Percentiles rank a stretch among this genome's conserved stretches.
These are phyloP conservation scores for Penicillium herquei DNA, from an alignment of 495 filamentous ascomycete species.

Conservation along the genomic window DNA sequence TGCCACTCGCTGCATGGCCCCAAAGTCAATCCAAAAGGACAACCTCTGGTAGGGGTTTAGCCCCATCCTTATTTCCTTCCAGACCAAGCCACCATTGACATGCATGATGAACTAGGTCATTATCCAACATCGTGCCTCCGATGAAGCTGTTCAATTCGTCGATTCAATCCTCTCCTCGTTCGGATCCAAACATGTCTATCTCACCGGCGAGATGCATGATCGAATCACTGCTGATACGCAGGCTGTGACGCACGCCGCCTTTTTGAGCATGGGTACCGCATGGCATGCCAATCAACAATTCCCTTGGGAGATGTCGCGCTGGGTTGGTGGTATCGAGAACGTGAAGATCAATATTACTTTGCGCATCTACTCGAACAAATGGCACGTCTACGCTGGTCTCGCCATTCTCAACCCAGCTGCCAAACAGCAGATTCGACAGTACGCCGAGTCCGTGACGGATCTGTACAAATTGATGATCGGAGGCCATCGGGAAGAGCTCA, in stretches of 20 bases:
- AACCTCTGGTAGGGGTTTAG: conserved; percentile 67
- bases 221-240: conserved; percentile 98
- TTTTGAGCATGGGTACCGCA: conserved; percentile 94
- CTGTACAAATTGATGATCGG: conserved; percentile 95
- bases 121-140: conserved; percentile 86
- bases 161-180: conserved; percentile 79
- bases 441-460: conserved; percentile 88
- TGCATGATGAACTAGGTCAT: conserved; percentile 54
- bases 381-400: conserved; percentile 97
- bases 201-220: conserved; percentile 85
- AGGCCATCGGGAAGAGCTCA: conserved; percentile 76
- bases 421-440: conserved; percentile 88
- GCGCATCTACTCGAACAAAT: conserved; percentile 96
- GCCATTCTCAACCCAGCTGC: conserved; percentile 94
- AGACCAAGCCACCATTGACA: conserved; percentile 8
- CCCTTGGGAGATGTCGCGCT: conserved; percentile 91
- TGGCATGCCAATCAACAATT: conserved; percentile 93
- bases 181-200: conserved; percentile 75
- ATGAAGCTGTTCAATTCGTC: conserved; percentile 73
- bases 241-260: conserved; percentile 95
- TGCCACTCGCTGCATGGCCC: conserved; percentile 97
- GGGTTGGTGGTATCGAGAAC: conserved; percentile 96
- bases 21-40: conserved; percentile 78
- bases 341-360: conserved; percentile 98
- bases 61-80: neutral